Evolutionary conservation across 2,329 filamentous ascomycete species (phyloP), one percentile per base, ranked within the genome.

Genomic region (Pseudogymnoascus sp.): DNA sequence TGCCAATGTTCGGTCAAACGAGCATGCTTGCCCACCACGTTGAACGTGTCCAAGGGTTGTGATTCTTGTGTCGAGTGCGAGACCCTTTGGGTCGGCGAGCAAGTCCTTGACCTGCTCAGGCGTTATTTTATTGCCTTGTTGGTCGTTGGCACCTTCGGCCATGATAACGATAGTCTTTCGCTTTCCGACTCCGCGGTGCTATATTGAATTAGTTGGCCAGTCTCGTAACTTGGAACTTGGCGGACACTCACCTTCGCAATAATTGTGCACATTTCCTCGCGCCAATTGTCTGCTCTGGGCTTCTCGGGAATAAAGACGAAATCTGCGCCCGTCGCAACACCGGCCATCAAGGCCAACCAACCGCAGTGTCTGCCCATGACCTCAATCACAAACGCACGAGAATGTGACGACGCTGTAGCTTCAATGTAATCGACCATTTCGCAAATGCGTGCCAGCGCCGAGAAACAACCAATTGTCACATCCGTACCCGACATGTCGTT

Each of bases 321-420:
- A 76, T 99, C 95, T 15, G 95, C 93, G 60, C 93, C 95, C 0
- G 91, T 96, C 64, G 91, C 93, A 65, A 99, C 93, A 71, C 93
- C 93, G 13, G 93, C 89, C 88, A 97, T 97, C 66, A 99, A 83
- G 42, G 95, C 95, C 66, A 99, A 82, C 95, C 95, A 99, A 67
- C 95, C 95, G 75, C 95, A 99, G 78, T 99, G 93, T 65, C 95
- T 85, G 60, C 95, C 95, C 95, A 99, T 99, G 71, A 99, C 95
- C 76, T 97, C 95, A 67, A 99, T 90, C 64, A 99, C 93, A 76
- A 99, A 99, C 40, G 95, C 95, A 70, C 95, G 84, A 68, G 96
- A 96, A 77, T 99, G 95, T 28, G 93, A 97, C 38, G 87, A 88
- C 62, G 93, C 93, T 0, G 95, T 97, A 19, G 93, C 93, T 77